A percentile compares a stretch with the other conserved stretches of the same genome.
Evolutionary conservation across 2,329 filamentous ascomycete genomes (phyloP).

Genomic region (Fusarium hainanense): DNA sequence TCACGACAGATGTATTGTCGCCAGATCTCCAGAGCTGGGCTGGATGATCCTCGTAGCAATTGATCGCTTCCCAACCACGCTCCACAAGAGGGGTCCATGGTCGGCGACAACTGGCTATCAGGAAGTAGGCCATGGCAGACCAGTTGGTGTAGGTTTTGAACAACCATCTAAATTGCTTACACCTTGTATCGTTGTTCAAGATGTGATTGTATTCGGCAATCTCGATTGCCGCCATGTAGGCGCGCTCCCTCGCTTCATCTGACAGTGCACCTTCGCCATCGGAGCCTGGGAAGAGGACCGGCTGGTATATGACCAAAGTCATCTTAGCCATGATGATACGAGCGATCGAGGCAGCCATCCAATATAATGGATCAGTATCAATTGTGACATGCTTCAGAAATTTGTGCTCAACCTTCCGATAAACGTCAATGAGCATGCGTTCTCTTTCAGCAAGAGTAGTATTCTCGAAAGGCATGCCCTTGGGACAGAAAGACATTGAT

Average conservation of each 20-base stretch:
- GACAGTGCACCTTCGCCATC: slow-evolving; percentile 66
- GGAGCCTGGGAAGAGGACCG: slow-evolving; percentile 70
- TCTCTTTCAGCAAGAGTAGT: slow-evolving; percentile 53
- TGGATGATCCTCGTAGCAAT: slow-evolving; percentile 52
- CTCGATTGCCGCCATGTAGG: slow-evolving; percentile 79
- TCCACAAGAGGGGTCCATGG: slow-evolving; percentile 63
- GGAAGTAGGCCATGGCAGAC: slow-evolving; percentile 62
- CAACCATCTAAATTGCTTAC: slow-evolving; percentile 61
- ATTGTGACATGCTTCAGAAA: slow-evolving; percentile 65
- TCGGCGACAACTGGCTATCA: slow-evolving; percentile 59
- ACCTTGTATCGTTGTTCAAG: slow-evolving; percentile 68
- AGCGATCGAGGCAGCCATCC: slow-evolving; percentile 74
- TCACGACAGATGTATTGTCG: slow-evolving; percentile 61
- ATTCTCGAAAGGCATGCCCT: slow-evolving; percentile 36
- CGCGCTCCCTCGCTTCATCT: slow-evolving; percentile 71
- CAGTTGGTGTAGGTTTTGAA: slow-evolving; percentile 64
- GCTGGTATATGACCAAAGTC: slow-evolving; percentile 81
- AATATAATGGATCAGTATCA: slow-evolving; percentile 66
- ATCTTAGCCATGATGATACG: slow-evolving; percentile 81
- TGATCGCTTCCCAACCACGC: slow-evolving; percentile 61
- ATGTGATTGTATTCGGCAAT: slow-evolving; percentile 76
- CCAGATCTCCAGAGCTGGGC: slow-evolving; percentile 58
- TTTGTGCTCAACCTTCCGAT: slow-evolving; percentile 64
- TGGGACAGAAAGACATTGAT: slow-evolving; percentile 48
- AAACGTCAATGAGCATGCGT: slow-evolving; percentile 63